Base-by-base conservation (phyloP, 1,284 basidiomycete species). In the Leccinum pachyderme region DNA sequence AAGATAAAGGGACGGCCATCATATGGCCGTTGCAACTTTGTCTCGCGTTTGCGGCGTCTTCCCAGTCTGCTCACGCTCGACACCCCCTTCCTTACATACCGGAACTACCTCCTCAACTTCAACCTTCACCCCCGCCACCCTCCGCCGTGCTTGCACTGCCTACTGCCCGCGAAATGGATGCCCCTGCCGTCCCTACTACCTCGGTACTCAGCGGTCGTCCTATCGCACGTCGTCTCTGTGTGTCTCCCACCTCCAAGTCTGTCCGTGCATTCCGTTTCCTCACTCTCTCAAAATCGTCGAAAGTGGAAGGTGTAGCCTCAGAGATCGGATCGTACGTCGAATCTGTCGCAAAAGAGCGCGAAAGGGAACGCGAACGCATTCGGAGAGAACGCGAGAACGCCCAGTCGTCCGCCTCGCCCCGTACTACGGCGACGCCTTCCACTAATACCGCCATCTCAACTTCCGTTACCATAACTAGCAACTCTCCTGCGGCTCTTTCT, bases 1-100 rank as follows among this genome's bases (percentile, higher is more conserved):
- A 89, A 67, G 85, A 87, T 58, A 90, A 89, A 63, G 88, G 88
- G 2, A 73, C 89, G 45, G 75, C 80, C n/a, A 74, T 87, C 47
- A 81, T 91, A 56, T 91, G 88, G 76, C 88, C 88, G 0, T 70
- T 78, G 2, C 69, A 74, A 4, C 79, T 90, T 5, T 86, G 83
- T 61, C 69, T 88, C 32, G 71, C 78, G 0, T 83, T 79, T 57
- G 68, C 71, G 32, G 70, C 78, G 0, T 65, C 66, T 47, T 74
- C 77, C 13, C 67, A 71, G 27, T 71, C 75, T 25, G 54, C 62
- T 7, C 72, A 75, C 56, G 70, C 72, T 28, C 77, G 79, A n/a
- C 72, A 72, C 15, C 72, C 75, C 24, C 73, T 88, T 24, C 63
- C 77, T 18, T 77, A 79, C 61, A 74, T 87, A 35, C 88, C 88